Evolutionary conservation across 345 rosid species (phyloP).

Genomic region (Xanthoceras sorbifolium): DNA sequence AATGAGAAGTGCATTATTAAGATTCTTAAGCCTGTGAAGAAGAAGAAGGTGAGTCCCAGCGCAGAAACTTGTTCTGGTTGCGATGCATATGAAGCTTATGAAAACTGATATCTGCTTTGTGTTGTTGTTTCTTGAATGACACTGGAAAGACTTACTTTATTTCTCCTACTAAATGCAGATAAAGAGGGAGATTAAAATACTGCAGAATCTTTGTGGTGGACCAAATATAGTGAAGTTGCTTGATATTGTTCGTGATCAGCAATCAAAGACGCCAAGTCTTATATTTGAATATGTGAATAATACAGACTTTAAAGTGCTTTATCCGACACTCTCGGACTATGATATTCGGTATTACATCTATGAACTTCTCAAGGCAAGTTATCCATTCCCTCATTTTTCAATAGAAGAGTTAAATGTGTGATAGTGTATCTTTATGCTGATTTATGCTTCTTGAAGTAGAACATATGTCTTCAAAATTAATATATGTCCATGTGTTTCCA

Average conservation of each 20-base stretch:
- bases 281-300: conserved; percentile 93
- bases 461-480: not conserved
- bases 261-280: conserved; percentile 91
- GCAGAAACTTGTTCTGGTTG: not conserved
- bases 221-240: conserved; percentile 91
- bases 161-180: conserved; percentile 51
- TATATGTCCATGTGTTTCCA: not conserved
- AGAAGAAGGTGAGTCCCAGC: conserved; percentile 74
- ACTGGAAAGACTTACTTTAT: conserved; percentile 1
- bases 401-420: not conserved
- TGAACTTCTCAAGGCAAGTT: conserved; percentile 81
- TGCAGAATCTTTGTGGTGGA: conserved; percentile 97
- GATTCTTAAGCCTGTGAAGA: conserved; percentile 97
- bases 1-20: conserved; percentile 86
- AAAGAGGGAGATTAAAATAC: conserved; percentile 95
- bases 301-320: conserved; percentile 91
- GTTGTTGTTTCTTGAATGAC: conserved; percentile 1
- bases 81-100: not conserved
- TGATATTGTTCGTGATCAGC: conserved; percentile 97
- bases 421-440: not conserved
- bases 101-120: not conserved
- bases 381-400: conserved; percentile 14
- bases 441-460: not conserved
- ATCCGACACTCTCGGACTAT: conserved; percentile 82
- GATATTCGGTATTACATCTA: conserved; percentile 87